Percentiles rank a stretch among this genome's conserved stretches.
phyloP scores from a whole-genome alignment of 345 rosid genomes.

The Dimocarpus longan region DNA sequence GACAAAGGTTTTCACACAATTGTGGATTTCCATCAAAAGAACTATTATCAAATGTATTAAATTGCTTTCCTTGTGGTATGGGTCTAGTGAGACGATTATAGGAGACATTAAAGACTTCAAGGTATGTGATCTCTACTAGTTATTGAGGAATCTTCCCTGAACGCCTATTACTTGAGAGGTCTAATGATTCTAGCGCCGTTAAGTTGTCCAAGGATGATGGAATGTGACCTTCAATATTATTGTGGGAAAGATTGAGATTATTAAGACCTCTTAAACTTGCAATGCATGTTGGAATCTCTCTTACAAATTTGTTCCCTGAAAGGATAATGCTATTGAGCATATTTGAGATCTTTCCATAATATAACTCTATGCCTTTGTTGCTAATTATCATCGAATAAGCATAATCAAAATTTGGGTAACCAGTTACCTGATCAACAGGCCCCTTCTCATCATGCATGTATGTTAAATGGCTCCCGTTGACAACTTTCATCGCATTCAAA shows the following conservation, averaged over 20 bases:
- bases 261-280: background rate
- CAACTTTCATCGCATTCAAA: background rate
- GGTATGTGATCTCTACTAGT: background rate
- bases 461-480: background rate
- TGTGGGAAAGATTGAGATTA: background rate
- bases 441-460: background rate
- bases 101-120: background rate
- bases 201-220: background rate
- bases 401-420: no score
- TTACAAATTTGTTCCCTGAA: background rate
- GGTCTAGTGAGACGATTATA: background rate
- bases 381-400: background rate
- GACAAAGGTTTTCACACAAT: background rate
- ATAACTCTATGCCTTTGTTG: background rate
- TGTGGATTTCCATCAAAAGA: background rate
- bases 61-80: background rate
- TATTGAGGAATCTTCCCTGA: background rate
- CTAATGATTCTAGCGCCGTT: background rate
- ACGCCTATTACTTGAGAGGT: background rate
- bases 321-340: background rate
- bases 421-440: accelerated
- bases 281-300: background rate
- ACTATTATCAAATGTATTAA: background rate
- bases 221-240: background rate
- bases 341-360: background rate